phyloP scores from a whole-genome alignment of 768 basidiomycete genomes.

The Tulasnella sp. region DNA sequence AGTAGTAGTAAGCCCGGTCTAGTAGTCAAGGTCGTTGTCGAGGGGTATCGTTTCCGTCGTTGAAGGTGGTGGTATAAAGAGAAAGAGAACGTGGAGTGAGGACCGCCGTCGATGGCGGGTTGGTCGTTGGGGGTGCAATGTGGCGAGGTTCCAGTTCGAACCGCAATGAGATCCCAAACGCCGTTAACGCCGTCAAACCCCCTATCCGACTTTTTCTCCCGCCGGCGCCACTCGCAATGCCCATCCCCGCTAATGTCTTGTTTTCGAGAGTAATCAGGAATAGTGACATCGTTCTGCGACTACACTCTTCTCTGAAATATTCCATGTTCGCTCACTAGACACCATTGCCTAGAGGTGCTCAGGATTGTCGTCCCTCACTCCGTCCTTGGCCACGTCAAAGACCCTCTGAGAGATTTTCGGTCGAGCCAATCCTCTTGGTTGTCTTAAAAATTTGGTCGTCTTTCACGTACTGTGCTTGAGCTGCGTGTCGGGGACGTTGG shows the following conservation, averaged over 20 bases:
- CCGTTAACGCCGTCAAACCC: conserved; percentile 3
- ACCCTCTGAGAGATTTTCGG: neutral
- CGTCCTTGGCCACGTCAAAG: neutral
- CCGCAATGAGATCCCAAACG: neutral
- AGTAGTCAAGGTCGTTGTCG: conserved; percentile 11
- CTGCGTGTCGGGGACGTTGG: neutral
- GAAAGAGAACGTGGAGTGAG: neutral
- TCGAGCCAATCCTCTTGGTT: neutral
- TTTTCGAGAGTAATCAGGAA: too few relatives aligned
- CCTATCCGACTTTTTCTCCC: neutral
- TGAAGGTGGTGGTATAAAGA: neutral
- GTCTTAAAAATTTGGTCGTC: neutral
- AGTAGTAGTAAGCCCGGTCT: conserved; percentile 10
- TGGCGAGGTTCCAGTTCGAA: conserved; percentile 1
- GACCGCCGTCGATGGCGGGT: conserved; percentile 7
- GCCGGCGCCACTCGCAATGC: neutral
- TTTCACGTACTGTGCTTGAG: neutral
- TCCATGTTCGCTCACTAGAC: neutral
- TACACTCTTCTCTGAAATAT: too few relatives aligned
- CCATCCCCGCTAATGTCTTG: neutral
- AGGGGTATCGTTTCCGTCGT: conserved; percentile 13
- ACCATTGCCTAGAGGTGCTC: too few relatives aligned
- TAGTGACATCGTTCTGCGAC: too few relatives aligned
- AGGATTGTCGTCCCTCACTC: neutral
- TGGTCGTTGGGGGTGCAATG: conserved; percentile 13